Conservation (phyloP, 108 stramenopile species). For the Bacterosira constricta region DNA sequence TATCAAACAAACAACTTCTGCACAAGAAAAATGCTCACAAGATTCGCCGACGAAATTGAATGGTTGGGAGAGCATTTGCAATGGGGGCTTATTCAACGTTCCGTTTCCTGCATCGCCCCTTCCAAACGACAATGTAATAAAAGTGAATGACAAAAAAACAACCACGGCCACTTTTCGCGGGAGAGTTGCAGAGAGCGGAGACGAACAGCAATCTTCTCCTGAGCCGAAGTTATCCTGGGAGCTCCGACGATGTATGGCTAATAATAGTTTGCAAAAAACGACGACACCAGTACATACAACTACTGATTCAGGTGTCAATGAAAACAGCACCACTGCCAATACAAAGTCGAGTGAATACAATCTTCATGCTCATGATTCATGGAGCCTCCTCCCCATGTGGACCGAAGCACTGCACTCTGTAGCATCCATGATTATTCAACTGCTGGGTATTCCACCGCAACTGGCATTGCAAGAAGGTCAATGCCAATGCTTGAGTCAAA, state of each 20-base stretch:
- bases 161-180: conserved; percentile 46
- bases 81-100: conserved; percentile 15
- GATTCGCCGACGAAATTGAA: neutral
- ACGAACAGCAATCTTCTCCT: conserved; percentile 15
- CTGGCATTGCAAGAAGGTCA: conserved; percentile 31
- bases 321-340: too few species aligned
- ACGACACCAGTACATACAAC: too few species aligned
- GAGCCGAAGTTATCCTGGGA: conserved; percentile 65
- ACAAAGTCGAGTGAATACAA: too few species aligned
- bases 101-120: conserved; percentile 3
- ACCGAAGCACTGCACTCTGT: conserved; percentile 47
- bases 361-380: too few species aligned
- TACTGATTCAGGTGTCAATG: too few species aligned
- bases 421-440: conserved; percentile 23
- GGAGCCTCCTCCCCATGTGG: conserved; percentile 20
- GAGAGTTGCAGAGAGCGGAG: conserved; percentile 52
- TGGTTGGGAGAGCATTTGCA: conserved; percentile 19
- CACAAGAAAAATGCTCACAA: conserved; percentile 2
- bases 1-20: neutral
- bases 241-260: conserved; percentile 30
- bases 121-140: too few species aligned
- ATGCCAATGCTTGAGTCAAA: conserved; percentile 22
- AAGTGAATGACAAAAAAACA: neutral
- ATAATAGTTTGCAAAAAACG: too few species aligned
- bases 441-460: conserved; percentile 49